A percentile compares a stretch with the other conserved stretches of the same genome.
Conservation (phyloP, 768 basidiomycete species). For the Nevesoporus exiguus region DNA sequence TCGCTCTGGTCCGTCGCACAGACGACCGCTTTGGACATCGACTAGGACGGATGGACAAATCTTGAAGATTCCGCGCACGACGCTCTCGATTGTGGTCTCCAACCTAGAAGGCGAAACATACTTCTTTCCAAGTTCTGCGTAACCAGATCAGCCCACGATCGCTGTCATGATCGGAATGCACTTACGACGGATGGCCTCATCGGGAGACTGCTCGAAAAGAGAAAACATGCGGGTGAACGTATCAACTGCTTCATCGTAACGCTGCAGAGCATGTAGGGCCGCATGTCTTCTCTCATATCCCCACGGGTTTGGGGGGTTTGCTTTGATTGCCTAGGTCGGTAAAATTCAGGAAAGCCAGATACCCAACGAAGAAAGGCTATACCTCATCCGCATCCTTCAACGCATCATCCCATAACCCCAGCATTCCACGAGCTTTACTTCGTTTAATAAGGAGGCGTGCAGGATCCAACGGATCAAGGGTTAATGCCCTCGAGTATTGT, state of each 20-base stretch:
- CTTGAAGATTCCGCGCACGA: not conserved
- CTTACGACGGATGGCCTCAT: not conserved
- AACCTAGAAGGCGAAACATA: not conserved
- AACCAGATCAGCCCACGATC: not conserved
- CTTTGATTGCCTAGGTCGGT: not conserved
- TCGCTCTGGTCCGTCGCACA: not conserved
- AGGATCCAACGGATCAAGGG: not conserved
- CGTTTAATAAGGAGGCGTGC: conserved; percentile 8
- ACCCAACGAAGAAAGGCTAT: not conserved
- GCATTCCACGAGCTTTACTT: not conserved
- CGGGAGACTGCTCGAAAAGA: not conserved
- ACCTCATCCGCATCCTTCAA: conserved; percentile 2
- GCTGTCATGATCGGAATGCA: not conserved
- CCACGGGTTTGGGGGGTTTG: not conserved
- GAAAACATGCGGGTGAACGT: not conserved
- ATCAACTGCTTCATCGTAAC: not conserved
- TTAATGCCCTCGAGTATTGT: conserved; percentile 6
- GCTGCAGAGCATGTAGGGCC: not conserved
- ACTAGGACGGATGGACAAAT: not conserved
- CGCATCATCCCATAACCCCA: not conserved
- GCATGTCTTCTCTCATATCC: not conserved
- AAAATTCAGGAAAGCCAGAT: not conserved
- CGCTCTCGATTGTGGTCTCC: not conserved
- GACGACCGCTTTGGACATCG: not conserved
- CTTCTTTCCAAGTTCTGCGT: not conserved